Evolutionary conservation across 306 rosid genomes (phyloP).

Genomic region (Sophora flavescens): DNA sequence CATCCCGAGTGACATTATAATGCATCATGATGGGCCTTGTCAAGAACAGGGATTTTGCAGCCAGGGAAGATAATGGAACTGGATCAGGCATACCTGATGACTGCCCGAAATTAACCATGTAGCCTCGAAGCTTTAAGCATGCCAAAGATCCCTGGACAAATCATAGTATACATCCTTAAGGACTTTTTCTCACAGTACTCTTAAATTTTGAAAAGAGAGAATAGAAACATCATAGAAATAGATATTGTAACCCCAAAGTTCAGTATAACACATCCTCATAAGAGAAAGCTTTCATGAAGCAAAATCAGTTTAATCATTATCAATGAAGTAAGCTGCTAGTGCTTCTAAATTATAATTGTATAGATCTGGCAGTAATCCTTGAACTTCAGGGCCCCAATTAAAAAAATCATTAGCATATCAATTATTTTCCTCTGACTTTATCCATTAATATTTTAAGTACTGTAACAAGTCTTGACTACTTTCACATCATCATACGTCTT

Average conservation of each 20-base stretch:
- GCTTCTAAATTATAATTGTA: neutral
- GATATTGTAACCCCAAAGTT: neutral
- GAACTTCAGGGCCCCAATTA: neutral
- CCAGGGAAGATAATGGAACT: slow-evolving; percentile 75
- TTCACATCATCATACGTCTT: slow-evolving; percentile 1
- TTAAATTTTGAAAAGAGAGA: neutral
- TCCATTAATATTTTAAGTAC: neutral
- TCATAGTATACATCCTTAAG: neutral
- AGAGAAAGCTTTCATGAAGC: neutral
- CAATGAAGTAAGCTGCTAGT: neutral
- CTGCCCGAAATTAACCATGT: slow-evolving; percentile 90
- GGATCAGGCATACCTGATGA: slow-evolving; percentile 92
- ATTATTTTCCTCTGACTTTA: neutral
- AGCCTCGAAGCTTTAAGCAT: slow-evolving; percentile 74
- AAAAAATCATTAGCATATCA: neutral
- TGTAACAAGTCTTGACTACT: neutral
- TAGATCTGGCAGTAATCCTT: neutral
- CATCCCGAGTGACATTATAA: slow-evolving; percentile 66
- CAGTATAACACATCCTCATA: neutral
- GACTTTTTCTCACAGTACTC: neutral
- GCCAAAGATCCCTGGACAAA: slow-evolving; percentile 78
- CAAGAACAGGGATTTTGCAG: slow-evolving; percentile 77
- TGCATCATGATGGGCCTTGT: slow-evolving; percentile 80
- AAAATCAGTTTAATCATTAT: slow-evolving; percentile 13
- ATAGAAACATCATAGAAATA: neutral